A percentile compares a stretch with the other conserved stretches of the same genome.
These are phyloP conservation scores for Geranium incanum DNA, from an alignment of 441 rosid genomes.

Conservation along the genomic window DNA sequence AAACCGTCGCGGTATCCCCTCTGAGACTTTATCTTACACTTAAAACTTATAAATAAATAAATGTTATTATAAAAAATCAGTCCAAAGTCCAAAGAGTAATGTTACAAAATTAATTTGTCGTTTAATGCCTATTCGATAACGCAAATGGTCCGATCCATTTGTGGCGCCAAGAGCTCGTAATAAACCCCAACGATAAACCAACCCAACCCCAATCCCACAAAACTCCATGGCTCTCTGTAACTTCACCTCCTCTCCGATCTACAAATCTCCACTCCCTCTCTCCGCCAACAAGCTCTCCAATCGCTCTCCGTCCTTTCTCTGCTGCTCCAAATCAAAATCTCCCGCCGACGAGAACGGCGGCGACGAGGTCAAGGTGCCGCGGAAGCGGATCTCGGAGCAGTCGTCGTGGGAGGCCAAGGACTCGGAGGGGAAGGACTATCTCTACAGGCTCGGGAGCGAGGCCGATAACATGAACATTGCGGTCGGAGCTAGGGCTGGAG, in stretches of 20 bases:
- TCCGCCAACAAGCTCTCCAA: constrained; percentile 20
- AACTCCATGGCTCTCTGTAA: constrained; percentile 26
- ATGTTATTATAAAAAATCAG: no score
- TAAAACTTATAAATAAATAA: no score
- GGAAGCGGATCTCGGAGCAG: constrained; percentile 54
- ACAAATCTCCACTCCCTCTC: constrained; percentile 9
- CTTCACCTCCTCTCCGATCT: constrained; percentile 10
- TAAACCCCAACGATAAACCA: constrained; percentile 5
- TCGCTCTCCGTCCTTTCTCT: constrained; percentile 21
- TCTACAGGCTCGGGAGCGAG: constrained; percentile 72
- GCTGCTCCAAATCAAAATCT: constrained; percentile 32
- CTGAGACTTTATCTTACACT: no score
- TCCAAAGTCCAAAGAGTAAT: no score
- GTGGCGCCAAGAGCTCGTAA: constrained; percentile 4
- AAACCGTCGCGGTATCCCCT: no score
- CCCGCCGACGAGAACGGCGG: constrained; percentile 7
- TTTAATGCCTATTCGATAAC: neutral
- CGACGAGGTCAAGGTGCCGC: constrained; percentile 16
- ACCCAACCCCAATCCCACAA: neutral
- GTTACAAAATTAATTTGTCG: neutral
- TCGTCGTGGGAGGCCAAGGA: constrained; percentile 91
- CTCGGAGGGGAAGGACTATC: constrained; percentile 70
- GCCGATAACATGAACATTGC: constrained; percentile 80
- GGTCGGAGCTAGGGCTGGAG: constrained; percentile 77
- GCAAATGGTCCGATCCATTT: constrained; percentile 5